These are phyloP conservation scores for Aspergillus tanneri DNA, from an alignment of 2,329 filamentous ascomycete genomes.

Conservation along the genomic window DNA sequence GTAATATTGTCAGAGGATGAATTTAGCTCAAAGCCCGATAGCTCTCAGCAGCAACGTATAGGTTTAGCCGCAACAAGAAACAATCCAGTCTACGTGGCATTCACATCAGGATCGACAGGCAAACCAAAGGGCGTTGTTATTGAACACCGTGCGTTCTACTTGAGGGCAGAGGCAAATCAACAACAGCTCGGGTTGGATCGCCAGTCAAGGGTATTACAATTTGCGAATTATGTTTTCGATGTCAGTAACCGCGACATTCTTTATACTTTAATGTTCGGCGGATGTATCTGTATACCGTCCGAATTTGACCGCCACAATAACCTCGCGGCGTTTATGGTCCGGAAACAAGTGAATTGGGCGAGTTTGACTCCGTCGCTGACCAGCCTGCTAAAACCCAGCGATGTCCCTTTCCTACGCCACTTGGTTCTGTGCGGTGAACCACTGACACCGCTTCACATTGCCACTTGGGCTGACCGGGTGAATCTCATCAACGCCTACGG, in stretches of 20 bases:
- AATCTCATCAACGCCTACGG: background rate
- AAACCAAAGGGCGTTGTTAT: background rate
- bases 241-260: background rate
- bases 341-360: background rate
- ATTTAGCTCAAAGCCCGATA: no score
- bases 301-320: background rate
- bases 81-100: background rate
- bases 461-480: background rate
- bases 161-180: background rate
- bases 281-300: background rate
- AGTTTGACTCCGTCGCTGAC: slow-evolving; percentile 1
- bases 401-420: background rate
- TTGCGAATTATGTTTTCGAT: background rate
- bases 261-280: background rate
- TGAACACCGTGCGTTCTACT: background rate
- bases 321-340: background rate
- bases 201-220: background rate
- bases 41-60: no score
- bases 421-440: background rate
- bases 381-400: background rate
- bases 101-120: background rate
- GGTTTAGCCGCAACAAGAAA: background rate
- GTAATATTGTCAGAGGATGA: background rate
- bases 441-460: background rate
- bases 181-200: background rate